Conservation (phyloP, 176 grass and related monocot species). For the Stipa capillata region DNA sequence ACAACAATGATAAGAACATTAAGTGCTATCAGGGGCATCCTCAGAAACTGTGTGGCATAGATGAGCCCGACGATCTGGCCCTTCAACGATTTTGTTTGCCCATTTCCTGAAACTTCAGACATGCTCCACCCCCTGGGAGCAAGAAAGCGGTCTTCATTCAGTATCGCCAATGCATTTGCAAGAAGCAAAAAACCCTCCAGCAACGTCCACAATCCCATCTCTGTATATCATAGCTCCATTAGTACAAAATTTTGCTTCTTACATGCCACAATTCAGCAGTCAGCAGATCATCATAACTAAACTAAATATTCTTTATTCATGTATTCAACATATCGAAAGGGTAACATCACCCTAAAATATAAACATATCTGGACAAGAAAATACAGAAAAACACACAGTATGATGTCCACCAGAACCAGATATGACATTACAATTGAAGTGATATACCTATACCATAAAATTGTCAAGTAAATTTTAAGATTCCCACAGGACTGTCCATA, state of each 20-base stretch:
- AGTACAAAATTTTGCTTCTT: background rate
- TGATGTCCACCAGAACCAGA: background rate
- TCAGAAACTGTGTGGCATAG: slow-evolving; percentile 66
- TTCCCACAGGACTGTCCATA: background rate
- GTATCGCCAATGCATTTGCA: slow-evolving; percentile 72
- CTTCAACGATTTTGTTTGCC: slow-evolving; percentile 60
- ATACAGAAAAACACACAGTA: background rate
- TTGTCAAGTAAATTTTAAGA: background rate
- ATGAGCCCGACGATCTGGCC: slow-evolving; percentile 77
- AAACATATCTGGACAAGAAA: background rate
- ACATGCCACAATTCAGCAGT: background rate
- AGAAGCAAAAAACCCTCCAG: slow-evolving; percentile 70
- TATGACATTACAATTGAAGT: background rate
- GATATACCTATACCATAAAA: background rate
- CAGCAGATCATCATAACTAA: background rate
- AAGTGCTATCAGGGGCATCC: slow-evolving; percentile 72
- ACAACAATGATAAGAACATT: slow-evolving; percentile 77
- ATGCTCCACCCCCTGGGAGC: slow-evolving; percentile 77
- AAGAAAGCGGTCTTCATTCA: slow-evolving; percentile 83
- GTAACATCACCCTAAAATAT: background rate
- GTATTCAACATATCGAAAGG: background rate
- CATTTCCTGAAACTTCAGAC: slow-evolving; percentile 73
- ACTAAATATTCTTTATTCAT: background rate
- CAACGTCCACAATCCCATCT: slow-evolving; percentile 67
- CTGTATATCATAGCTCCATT: slow-evolving; percentile 30